Conservation (phyloP, 2,329 filamentous ascomycete genomes). For the Colletotrichum sp. region DNA sequence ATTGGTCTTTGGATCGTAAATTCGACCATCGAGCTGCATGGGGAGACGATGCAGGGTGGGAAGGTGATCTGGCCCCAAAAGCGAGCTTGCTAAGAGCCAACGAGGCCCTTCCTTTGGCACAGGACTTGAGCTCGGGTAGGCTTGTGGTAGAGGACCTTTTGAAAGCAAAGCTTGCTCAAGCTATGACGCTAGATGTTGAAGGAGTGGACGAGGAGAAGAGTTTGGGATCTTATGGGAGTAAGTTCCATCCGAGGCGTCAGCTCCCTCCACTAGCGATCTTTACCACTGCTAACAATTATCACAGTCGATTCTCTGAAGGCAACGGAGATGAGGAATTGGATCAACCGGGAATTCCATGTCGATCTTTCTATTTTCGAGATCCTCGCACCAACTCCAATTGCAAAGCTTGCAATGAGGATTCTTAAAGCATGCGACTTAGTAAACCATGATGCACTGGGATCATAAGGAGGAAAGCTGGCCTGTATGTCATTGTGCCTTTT, state of each 20-base stretch:
- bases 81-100: neutral
- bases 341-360: conserved; percentile 23
- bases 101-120: conserved; percentile 33
- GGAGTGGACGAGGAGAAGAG: conserved; percentile 25
- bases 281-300: neutral
- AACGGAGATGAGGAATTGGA: conserved; percentile 28
- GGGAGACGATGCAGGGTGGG: conserved; percentile 3
- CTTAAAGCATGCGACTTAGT: neutral
- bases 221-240: conserved; percentile 21
- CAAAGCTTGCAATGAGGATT: neutral
- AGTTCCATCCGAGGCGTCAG: neutral
- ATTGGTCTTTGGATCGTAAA: conserved; percentile 35
- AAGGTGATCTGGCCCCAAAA: neutral
- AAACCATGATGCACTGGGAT: neutral
- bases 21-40: neutral
- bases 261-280: neutral
- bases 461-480: neutral
- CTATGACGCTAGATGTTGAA: neutral
- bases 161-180: conserved; percentile 31
- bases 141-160: conserved; percentile 40
- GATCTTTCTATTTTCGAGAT: conserved; percentile 29
- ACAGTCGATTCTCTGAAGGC: conserved; percentile 28
- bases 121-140: conserved; percentile 31
- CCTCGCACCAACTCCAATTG: neutral
- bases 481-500: neutral